Conservation (phyloP, 371 early-diverging fungal species). For the Circinella minor region DNA sequence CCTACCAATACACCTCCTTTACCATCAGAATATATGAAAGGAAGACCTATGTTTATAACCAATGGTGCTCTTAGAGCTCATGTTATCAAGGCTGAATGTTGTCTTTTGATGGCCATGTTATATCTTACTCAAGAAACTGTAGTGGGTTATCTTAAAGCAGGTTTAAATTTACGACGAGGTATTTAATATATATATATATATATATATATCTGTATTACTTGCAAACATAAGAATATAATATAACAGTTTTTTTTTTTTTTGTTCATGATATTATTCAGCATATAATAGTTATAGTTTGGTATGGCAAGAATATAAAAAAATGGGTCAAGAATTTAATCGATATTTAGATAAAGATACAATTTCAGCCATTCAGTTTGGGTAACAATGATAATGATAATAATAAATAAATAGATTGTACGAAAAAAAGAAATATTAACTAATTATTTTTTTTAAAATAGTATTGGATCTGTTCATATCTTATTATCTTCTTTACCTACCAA, state of each 20-base stretch:
- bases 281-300: slow-evolving; percentile 52
- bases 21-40: slow-evolving; percentile 31
- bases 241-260: slow-evolving; percentile 4
- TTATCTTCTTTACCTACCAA: slow-evolving; percentile 63
- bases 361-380: slow-evolving; percentile 55
- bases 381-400: neutral
- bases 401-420: neutral
- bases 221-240: neutral
- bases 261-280: slow-evolving; percentile 23
- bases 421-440: no score
- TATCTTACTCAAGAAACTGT: slow-evolving; percentile 60
- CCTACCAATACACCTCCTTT: slow-evolving; percentile 44
- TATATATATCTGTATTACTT: no score
- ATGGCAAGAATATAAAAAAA: slow-evolving; percentile 55
- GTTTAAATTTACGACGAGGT: slow-evolving; percentile 66
- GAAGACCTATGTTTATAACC: slow-evolving; percentile 39
- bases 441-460: slow-evolving; percentile 25
- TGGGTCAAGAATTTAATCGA: slow-evolving; percentile 47
- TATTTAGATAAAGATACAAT: slow-evolving; percentile 50
- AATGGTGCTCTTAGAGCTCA: slow-evolving; percentile 66
- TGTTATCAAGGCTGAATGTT: slow-evolving; percentile 64
- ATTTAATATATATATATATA: no score
- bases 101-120: slow-evolving; percentile 59
- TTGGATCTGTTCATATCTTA: slow-evolving; percentile 65
- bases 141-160: slow-evolving; percentile 65